These are phyloP conservation scores for Phaseolus lunatus DNA, from an alignment of 306 rosid species.

Conservation along the genomic window DNA sequence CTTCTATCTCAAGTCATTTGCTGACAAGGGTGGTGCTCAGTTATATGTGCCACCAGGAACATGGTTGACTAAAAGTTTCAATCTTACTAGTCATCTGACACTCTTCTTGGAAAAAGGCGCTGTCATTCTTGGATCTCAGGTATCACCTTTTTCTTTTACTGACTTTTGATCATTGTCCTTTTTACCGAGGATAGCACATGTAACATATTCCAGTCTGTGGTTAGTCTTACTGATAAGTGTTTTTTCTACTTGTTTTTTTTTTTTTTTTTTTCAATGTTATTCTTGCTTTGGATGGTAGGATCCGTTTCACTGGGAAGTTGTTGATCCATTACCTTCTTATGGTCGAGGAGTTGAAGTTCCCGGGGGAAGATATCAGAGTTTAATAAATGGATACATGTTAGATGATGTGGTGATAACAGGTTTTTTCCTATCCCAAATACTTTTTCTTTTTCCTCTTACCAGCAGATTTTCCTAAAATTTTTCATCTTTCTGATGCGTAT, in stretches of 20 bases:
- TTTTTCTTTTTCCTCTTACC: neutral
- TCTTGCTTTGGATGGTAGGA: constrained; percentile 66
- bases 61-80: constrained; percentile 92
- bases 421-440: constrained; percentile 31
- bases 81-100: constrained; percentile 93
- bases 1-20: constrained; percentile 93
- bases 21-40: constrained; percentile 99
- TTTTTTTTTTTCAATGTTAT: constrained; percentile 3
- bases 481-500: neutral
- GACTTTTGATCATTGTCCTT: neutral
- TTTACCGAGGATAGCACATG: neutral
- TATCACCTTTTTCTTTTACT: constrained; percentile 45
- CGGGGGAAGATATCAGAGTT: constrained; percentile 83
- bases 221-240: neutral
- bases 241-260: neutral
- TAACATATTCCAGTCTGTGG: neutral
- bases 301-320: constrained; percentile 71
- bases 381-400: constrained; percentile 84
- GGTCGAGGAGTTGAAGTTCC: constrained; percentile 94
- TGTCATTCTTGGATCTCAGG: constrained; percentile 94
- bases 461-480: neutral
- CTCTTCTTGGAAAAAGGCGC: constrained; percentile 92
- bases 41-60: constrained; percentile 90
- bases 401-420: constrained; percentile 90
- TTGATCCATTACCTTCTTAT: constrained; percentile 88